Percentiles rank a stretch among this genome's conserved stretches.
phyloP scores from a whole-genome alignment of 768 basidiomycete species.

The Termitomyces sp. region DNA sequence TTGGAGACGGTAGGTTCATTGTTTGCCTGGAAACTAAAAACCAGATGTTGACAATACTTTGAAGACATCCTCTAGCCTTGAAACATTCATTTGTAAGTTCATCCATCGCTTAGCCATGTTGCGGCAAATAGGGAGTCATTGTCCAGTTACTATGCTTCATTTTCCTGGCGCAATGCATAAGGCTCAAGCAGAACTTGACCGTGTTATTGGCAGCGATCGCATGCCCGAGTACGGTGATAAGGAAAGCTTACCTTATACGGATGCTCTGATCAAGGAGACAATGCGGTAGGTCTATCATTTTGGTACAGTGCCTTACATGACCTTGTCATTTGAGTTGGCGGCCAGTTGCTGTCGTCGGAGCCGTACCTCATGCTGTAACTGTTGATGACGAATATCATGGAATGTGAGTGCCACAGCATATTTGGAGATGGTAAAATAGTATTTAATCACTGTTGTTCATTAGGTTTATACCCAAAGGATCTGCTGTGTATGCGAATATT shows the following conservation, averaged over 20 bases:
- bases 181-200: conserved; percentile 34
- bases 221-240: conserved; percentile 34
- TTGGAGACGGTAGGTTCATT: conserved; percentile 21
- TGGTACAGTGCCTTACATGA: not conserved
- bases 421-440: too few relatives aligned
- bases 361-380: conserved; percentile 30
- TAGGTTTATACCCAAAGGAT: conserved; percentile 30
- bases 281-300: conserved; percentile 15
- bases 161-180: conserved; percentile 31
- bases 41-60: not conserved
- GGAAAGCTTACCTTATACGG: conserved; percentile 28
- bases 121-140: not conserved
- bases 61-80: conserved; percentile 2
- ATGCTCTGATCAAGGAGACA: conserved; percentile 33
- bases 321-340: conserved; percentile 7
- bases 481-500: conserved; percentile 32
- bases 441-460: not conserved
- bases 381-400: conserved; percentile 31
- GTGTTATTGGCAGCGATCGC: conserved; percentile 27
- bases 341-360: conserved; percentile 13
- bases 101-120: not conserved
- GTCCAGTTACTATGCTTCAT: conserved; percentile 31
- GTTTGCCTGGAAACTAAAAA: not conserved
- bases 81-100: conserved; percentile 9
- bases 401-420: conserved; percentile 15